phyloP scores from a whole-genome alignment of 805 yeast genomes.

The Saturnispora silvae region DNA sequence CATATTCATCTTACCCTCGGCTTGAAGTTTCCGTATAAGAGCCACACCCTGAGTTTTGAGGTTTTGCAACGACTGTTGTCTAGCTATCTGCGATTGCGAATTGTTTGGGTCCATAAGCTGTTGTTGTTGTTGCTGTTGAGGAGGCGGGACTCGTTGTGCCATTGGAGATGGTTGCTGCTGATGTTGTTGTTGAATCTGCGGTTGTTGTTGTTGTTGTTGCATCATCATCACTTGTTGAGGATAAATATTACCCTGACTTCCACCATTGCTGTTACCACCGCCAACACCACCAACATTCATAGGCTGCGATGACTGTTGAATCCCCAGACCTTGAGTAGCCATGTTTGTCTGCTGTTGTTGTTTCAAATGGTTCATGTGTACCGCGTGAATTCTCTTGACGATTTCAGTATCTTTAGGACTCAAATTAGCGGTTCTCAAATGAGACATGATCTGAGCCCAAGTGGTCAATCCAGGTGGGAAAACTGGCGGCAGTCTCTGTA shows the following conservation, averaged over 20 bases:
- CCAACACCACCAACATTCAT: neutral
- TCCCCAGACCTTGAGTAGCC: conserved; percentile 2
- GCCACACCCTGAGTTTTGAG: conserved; percentile 27
- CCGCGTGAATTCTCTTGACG: conserved; percentile 56
- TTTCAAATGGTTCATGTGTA: conserved; percentile 50
- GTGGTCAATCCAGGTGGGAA: conserved; percentile 71
- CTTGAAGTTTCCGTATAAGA: conserved; percentile 26
- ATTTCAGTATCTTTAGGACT: conserved; percentile 47
- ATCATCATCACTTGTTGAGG: conserved; percentile 25
- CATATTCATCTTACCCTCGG: conserved; percentile 24
- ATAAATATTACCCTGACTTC: conserved; percentile 16
- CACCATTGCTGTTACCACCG: neutral
- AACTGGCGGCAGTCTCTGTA: conserved; percentile 53
- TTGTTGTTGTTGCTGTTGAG: conserved; percentile 10
- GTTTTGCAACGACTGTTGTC: conserved; percentile 16
- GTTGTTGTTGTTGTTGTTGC: conserved; percentile 13
- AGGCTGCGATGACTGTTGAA: too few species aligned
- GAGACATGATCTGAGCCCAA: conserved; percentile 69
- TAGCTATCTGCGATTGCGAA: conserved; percentile 6
- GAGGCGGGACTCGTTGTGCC: neutral
- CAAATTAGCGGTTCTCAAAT: conserved; percentile 43
- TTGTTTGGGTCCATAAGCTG: conserved; percentile 5
- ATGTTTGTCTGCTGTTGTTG: conserved; percentile 14
- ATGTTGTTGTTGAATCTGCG: conserved; percentile 11
- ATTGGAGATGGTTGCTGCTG: conserved; percentile 1